Base-by-base conservation (phyloP, 306 rosid species). In the Lagenaria siceraria region DNA sequence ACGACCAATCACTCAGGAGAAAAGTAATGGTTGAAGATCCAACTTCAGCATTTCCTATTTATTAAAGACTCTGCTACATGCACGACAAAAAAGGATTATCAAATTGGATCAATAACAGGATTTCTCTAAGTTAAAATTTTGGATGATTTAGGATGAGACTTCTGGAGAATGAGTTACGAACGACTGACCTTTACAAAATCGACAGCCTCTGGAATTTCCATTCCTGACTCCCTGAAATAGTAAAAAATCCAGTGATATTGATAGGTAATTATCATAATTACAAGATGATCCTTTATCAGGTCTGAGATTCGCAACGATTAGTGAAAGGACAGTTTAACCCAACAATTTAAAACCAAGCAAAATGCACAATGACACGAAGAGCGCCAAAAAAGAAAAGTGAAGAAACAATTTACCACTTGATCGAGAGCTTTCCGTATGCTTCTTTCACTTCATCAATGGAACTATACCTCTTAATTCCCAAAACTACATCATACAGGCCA, bases 151-250 rank as follows among this genome's bases (percentile, higher is more conserved):
- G 46, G 46, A 31, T 62, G 46, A 8, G 65, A 62, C 59, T 49
- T 35, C 69, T 24, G 52, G 80, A 56, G 11, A 48, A 60, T 54
- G 60, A 58, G 17, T 19, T 22, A 77, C 42, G 11, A 40, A 75
- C 75, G 31, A 74, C 89, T 27, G 22, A 94, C 99, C 99, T 92
- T 87, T 74, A 92, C 24, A 81, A 89, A 61, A 56, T 89, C 84
- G 7, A 56, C 73, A 81, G 84, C 78, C 82, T 77, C 77, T 27
- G 81, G 84, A 82, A 77, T 85, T 77, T 85, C 87, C 52, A 4
- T 78, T 33, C 80, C 86, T 5, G 89, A 83, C 75, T 83, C 87
- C 97, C 97, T 95, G 91, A 82, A 85, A 86, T 19, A 31, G 78
- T 55, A 59, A 42, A 70, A 15, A 66, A 66, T 7, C 8, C 38